Conservation (phyloP, 1,284 basidiomycete genomes). For the Marasmius fiardii region DNA sequence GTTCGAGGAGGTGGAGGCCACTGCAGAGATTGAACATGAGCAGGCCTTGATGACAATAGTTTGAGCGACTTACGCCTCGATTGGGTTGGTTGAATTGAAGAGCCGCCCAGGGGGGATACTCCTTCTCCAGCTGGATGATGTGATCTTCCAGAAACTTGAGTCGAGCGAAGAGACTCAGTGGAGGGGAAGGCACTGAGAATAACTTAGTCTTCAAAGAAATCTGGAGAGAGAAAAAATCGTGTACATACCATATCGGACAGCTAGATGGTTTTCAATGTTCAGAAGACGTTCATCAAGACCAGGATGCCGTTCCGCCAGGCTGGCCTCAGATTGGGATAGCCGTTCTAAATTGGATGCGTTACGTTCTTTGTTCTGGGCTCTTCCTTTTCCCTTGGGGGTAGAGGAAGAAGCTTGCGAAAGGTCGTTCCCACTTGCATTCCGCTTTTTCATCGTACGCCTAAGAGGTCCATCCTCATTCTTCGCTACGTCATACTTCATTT, state of each 20-base stretch:
- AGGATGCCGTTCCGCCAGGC: slow-evolving; percentile 43
- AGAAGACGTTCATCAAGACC: slow-evolving; percentile 57
- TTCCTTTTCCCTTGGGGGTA: slow-evolving; percentile 17
- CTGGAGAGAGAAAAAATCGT: neutral
- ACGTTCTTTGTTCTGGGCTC: slow-evolving; percentile 10
- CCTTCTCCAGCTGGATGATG: slow-evolving; percentile 67
- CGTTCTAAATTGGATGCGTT: slow-evolving; percentile 17
- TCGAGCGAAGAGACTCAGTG: slow-evolving; percentile 57
- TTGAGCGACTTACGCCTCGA: slow-evolving; percentile 56
- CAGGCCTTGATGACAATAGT: neutral
- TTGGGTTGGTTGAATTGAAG: slow-evolving; percentile 79
- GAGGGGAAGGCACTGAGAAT: slow-evolving; percentile 61
- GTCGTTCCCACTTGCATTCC: neutral
- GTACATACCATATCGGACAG: slow-evolving; percentile 64
- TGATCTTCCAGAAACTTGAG: slow-evolving; percentile 73
- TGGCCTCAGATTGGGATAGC: slow-evolving; percentile 25
- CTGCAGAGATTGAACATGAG: slow-evolving; percentile 30
- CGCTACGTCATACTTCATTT: slow-evolving; percentile 81
- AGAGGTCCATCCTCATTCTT: slow-evolving; percentile 77
- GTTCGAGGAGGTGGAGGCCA: slow-evolving; percentile 77
- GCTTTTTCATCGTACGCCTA: slow-evolving; percentile 47
- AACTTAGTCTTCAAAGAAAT: neutral
- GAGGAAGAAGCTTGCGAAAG: neutral
- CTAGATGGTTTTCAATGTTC: slow-evolving; percentile 66
- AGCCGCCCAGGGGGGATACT: slow-evolving; percentile 81